Conservation (phyloP, 139 green algal species). For the Auxenochlorella pyrenoidosa region DNA sequence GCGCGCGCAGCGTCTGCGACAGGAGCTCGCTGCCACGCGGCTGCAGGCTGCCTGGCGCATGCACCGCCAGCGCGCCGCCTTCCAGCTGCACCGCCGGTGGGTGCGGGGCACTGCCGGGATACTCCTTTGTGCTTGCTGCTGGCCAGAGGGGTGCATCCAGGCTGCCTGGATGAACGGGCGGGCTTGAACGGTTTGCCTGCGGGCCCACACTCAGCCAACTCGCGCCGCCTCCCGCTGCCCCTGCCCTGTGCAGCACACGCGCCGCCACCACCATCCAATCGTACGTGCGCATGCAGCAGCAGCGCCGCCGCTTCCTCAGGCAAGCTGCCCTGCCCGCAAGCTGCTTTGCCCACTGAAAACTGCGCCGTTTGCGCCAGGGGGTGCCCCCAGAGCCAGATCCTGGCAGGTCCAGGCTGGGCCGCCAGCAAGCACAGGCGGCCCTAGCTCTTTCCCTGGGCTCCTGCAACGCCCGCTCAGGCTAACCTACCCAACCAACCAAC, state of each 20-base stretch:
- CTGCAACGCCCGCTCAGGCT: no score
- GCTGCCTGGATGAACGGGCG: no score
- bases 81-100: slow-evolving; percentile 35
- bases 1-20: slow-evolving; percentile 19
- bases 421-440: no score
- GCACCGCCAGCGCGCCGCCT: slow-evolving; percentile 27
- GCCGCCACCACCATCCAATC: slow-evolving; percentile 56
- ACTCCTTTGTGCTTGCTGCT: no score
- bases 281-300: slow-evolving; percentile 48
- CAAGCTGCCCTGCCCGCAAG: not conserved
- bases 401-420: no score
- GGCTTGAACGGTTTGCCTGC: no score
- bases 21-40: slow-evolving; percentile 50
- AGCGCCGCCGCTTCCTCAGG: slow-evolving; percentile 48
- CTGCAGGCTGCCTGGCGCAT: slow-evolving; percentile 61
- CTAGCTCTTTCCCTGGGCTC: no score
- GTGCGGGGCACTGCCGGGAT: not conserved
- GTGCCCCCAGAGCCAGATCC: no score
- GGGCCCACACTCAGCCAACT: not conserved
- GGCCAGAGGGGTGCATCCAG: no score
- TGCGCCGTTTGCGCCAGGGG: no score
- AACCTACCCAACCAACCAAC: no score
- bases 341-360: no score
- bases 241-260: slow-evolving; percentile 12
- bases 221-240: not conserved